Conservation (phyloP, 352 stramenopile genomes). For the Phytopythium helicoides region DNA sequence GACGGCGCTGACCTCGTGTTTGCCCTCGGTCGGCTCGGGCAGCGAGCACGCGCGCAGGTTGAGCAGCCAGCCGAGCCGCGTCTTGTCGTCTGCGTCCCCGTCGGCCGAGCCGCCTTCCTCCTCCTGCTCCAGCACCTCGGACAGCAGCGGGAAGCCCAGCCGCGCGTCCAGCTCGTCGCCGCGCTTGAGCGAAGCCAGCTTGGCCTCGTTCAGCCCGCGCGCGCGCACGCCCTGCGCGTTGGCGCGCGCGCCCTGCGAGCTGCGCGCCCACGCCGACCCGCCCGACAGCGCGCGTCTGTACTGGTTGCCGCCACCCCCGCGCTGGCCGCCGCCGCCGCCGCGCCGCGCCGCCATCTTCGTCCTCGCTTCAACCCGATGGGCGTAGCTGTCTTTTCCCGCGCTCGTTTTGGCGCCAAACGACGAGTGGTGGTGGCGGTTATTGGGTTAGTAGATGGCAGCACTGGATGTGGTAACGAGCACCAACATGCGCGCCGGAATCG, state of each 20-base stretch:
- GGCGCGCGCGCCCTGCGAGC: slow-evolving; percentile 66
- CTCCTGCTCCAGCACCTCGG: slow-evolving; percentile 55
- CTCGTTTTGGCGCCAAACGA: too few relatives aligned
- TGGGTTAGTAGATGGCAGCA: too few relatives aligned
- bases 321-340: slow-evolving; percentile 2
- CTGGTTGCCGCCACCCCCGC: slow-evolving; percentile 14
- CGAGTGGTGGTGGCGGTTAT: too few relatives aligned
- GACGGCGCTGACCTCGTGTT: slow-evolving; percentile 86
- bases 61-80: slow-evolving; percentile 66
- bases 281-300: slow-evolving; percentile 54
- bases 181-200: slow-evolving; percentile 51
- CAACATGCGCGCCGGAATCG: too few relatives aligned
- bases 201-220: slow-evolving; percentile 58
- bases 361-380: too few relatives aligned
- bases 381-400: too few relatives aligned
- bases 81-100: slow-evolving; percentile 1
- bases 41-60: slow-evolving; percentile 66
- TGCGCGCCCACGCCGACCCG: slow-evolving; percentile 64
- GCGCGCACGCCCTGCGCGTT: slow-evolving; percentile 38
- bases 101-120: slow-evolving; percentile 26
- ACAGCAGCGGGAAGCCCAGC: slow-evolving; percentile 63
- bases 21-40: slow-evolving; percentile 49
- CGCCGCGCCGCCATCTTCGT: slow-evolving; percentile 15
- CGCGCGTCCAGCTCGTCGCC: slow-evolving; percentile 70
- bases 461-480: too few relatives aligned